phyloP scores from a whole-genome alignment of 2,329 filamentous ascomycete genomes.

The Colletotrichum viniferum region DNA sequence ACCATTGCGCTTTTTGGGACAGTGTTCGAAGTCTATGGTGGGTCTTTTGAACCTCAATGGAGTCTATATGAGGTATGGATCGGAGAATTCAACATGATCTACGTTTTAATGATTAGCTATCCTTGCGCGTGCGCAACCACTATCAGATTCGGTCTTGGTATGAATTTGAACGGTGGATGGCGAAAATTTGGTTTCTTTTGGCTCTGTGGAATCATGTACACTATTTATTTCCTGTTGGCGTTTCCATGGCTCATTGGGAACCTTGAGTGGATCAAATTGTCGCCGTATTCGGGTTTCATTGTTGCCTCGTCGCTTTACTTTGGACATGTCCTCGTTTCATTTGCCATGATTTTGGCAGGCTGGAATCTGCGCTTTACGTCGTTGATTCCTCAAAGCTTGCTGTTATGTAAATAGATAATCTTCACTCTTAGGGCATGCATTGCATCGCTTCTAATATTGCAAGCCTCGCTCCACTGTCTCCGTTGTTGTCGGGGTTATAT shows the following conservation, averaged over 20 bases:
- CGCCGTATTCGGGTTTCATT: background rate
- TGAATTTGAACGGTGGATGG: background rate
- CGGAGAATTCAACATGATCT: background rate
- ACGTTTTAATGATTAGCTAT: background rate
- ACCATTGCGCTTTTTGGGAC: background rate
- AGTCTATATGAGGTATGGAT: background rate
- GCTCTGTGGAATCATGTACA: background rate
- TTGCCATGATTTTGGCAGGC: background rate
- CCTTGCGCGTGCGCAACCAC: background rate
- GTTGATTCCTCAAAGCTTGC: background rate
- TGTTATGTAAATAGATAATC: background rate
- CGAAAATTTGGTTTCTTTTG: background rate
- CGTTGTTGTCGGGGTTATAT: too few species aligned
- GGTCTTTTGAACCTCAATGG: background rate
- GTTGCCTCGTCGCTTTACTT: background rate
- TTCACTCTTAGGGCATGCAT: background rate
- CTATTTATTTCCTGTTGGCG: background rate
- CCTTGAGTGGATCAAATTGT: background rate
- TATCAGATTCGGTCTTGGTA: background rate
- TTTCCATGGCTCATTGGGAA: background rate
- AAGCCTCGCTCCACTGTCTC: background rate
- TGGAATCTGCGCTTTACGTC: background rate
- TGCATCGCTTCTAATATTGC: background rate
- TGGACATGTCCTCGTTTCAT: background rate
- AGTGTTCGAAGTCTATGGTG: too few species aligned